Evolutionary conservation across 2,329 filamentous ascomycete species (phyloP).

Genomic region (Phyllosticta capitalensis): DNA sequence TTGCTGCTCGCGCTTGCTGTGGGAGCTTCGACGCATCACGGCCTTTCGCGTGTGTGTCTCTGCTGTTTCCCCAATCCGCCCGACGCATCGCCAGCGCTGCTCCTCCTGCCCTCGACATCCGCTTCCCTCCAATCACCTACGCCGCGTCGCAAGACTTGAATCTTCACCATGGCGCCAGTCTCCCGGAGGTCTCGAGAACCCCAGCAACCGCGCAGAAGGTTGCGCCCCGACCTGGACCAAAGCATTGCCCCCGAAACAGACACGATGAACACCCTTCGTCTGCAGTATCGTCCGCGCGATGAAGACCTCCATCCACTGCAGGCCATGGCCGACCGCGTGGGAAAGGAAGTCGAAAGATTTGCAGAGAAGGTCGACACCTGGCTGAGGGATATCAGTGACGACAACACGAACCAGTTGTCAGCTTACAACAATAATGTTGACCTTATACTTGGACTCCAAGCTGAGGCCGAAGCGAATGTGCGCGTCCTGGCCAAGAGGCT

Average conservation of each 20-base stretch:
- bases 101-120: not conserved
- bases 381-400: conserved; percentile 20
- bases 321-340: conserved; percentile 57
- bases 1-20: not conserved
- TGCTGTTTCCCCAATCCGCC: conserved; percentile 2
- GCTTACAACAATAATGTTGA: conserved; percentile 43
- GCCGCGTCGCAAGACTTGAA: not conserved
- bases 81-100: conserved; percentile 5
- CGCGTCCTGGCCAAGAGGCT: conserved; percentile 36
- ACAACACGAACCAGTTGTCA: conserved; percentile 35
- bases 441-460: conserved; percentile 33
- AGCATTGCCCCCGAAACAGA: conserved; percentile 12
- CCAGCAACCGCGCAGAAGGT: conserved; percentile 5
- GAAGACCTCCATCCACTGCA: conserved; percentile 51
- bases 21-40: not conserved
- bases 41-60: conserved; percentile 7
- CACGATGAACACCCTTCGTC: conserved; percentile 14
- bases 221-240: conserved; percentile 8
- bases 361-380: conserved; percentile 75
- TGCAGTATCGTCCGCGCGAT: conserved; percentile 15
- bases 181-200: conserved; percentile 16
- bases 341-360: conserved; percentile 78
- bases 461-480: conserved; percentile 44
- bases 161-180: conserved; percentile 18
- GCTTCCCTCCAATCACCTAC: not conserved